Conservation (phyloP, 129 eudicot species). For the Calendula officinalis region DNA sequence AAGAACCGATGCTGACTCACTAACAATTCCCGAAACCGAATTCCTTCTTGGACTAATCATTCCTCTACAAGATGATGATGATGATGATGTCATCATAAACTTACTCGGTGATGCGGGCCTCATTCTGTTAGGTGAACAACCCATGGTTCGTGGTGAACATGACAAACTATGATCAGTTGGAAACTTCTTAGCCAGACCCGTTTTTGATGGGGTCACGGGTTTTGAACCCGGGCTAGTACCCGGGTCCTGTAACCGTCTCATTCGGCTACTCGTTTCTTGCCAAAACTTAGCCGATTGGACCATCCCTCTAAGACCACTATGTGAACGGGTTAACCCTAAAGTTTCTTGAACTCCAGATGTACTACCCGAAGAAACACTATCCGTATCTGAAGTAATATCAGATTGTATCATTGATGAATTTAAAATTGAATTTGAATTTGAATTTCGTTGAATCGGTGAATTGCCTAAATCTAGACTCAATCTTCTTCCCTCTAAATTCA, state of each 20-base stretch:
- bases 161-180: not conserved
- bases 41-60: conserved; percentile 5
- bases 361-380: conserved; percentile 16
- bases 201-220: not conserved
- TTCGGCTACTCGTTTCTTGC: conserved; percentile 14
- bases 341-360: conserved; percentile 11
- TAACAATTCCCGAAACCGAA: conserved; percentile 14
- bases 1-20: conserved; percentile 13
- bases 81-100: conserved; percentile 4
- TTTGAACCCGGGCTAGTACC: not conserved
- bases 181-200: not conserved
- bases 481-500: not conserved
- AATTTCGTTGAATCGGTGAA: not conserved
- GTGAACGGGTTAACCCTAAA: not conserved
- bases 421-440: not conserved
- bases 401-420: too few relatives aligned
- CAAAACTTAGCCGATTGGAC: not conserved
- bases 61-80: not conserved
- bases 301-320: not conserved
- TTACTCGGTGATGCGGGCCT: conserved; percentile 13
- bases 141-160: conserved; percentile 3
- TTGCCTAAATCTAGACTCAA: not conserved
- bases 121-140: conserved; percentile 1
- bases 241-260: conserved; percentile 6
- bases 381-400: not conserved